These are phyloP conservation scores for Liquidambar formosana DNA, from an alignment of 164 flowering plant genomes.

Conservation along the genomic window DNA sequence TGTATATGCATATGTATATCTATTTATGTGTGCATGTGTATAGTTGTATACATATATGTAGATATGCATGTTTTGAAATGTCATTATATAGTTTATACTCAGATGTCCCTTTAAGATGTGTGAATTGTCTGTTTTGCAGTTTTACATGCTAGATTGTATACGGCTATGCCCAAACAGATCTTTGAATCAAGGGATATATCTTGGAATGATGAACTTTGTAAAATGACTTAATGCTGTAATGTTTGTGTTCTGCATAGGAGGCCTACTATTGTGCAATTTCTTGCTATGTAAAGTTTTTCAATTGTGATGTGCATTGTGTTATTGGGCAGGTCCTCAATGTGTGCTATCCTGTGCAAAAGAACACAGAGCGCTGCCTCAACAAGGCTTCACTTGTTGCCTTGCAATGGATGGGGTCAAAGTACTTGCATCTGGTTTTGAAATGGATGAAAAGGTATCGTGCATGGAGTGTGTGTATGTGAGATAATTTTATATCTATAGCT, in stretches of 20 bases:
- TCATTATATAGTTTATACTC: too few relatives aligned
- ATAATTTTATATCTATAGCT: not conserved
- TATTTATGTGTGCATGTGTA: too few relatives aligned
- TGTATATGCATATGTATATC: too few relatives aligned
- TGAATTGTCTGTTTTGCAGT: too few relatives aligned
- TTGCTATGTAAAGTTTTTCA: not conserved
- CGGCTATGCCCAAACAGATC: too few relatives aligned
- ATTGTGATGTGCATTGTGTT: slow-evolving; percentile 5
- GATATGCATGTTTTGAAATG: too few relatives aligned
- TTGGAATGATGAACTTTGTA: too few relatives aligned
- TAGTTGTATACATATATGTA: too few relatives aligned
- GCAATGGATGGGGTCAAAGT: slow-evolving; percentile 96
- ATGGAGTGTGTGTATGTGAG: not conserved
- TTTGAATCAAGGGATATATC: too few relatives aligned
- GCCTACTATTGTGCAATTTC: not conserved
- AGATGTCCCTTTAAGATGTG: too few relatives aligned
- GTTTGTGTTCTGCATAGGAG: not conserved
- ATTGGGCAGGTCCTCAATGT: slow-evolving; percentile 79
- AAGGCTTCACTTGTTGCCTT: slow-evolving; percentile 91
- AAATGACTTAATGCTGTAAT: not conserved
- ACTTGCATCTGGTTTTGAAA: slow-evolving; percentile 83
- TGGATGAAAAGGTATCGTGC: slow-evolving; percentile 79
- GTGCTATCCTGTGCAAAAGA: slow-evolving; percentile 91
- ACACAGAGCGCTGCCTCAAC: slow-evolving; percentile 62
- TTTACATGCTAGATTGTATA: too few relatives aligned